These are phyloP conservation scores for Cubamyces lactineus DNA, from an alignment of 768 basidiomycete genomes.

Conservation along the genomic window DNA sequence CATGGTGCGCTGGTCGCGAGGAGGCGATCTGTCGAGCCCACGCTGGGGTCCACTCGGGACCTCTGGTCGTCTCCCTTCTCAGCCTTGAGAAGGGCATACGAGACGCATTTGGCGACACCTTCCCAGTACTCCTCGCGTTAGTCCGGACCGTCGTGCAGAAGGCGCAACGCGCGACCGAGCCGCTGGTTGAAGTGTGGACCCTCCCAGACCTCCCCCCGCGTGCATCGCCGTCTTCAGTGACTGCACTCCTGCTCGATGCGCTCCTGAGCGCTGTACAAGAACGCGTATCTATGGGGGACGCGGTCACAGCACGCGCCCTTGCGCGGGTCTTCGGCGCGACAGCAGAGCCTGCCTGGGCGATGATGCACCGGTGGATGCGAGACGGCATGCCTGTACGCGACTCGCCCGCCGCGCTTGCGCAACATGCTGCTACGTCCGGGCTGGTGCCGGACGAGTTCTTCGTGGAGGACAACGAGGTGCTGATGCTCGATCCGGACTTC, in stretches of 20 bases:
- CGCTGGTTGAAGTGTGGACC: constrained; percentile 43
- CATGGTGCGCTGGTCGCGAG: constrained; percentile 74
- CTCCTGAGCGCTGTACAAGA: constrained; percentile 61
- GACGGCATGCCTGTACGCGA: constrained; percentile 64
- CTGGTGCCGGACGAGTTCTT: constrained; percentile 77
- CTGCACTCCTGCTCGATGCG: constrained; percentile 63
- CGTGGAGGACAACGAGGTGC: constrained; percentile 69
- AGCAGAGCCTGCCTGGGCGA: constrained; percentile 73
- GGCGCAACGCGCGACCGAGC: constrained; percentile 29
- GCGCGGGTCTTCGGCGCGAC: constrained; percentile 63
- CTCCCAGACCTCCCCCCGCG: constrained; percentile 43
- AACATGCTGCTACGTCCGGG: background rate
- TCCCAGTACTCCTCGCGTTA: constrained; percentile 57
- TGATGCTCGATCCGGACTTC: constrained; percentile 66
- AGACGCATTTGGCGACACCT: constrained; percentile 59
- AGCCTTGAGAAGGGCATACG: constrained; percentile 61
- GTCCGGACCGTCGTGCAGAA: constrained; percentile 40
- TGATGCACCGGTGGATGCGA: constrained; percentile 72
- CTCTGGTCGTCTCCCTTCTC: constrained; percentile 66
- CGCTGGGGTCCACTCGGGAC: constrained; percentile 43
- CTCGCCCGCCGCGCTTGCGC: background rate
- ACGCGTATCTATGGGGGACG: constrained; percentile 61
- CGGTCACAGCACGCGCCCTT: constrained; percentile 55
- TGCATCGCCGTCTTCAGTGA: constrained; percentile 54
- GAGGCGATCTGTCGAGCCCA: constrained; percentile 65